phyloP scores from a whole-genome alignment of 2,329 filamentous ascomycete species.

The Monilinia fructicola region DNA sequence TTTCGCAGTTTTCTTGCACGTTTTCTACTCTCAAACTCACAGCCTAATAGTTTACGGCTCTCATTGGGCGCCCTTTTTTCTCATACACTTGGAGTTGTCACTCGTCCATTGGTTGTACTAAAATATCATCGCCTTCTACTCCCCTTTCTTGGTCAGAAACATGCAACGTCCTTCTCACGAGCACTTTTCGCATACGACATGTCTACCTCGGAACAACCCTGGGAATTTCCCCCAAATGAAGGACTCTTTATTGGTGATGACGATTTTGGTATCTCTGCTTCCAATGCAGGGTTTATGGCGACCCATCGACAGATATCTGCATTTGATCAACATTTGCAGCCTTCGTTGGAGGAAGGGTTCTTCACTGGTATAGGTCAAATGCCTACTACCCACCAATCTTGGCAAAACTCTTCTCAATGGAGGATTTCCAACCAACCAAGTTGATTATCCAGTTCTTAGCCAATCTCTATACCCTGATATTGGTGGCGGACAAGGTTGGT shows the following conservation, averaged over 20 bases:
- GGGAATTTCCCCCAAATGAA: not conserved
- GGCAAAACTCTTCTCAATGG: too few relatives aligned
- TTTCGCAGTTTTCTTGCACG: too few relatives aligned
- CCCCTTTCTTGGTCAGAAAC: not conserved
- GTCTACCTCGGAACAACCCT: not conserved
- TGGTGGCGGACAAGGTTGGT: not conserved
- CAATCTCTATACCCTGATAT: not conserved
- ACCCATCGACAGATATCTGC: not conserved
- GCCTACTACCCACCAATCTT: not conserved
- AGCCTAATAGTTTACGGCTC: too few relatives aligned
- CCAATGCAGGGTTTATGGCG: not conserved
- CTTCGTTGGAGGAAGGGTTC: too few relatives aligned
- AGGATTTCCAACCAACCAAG: not conserved
- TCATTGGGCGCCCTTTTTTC: conserved; percentile 7
- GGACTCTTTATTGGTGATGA: not conserved
- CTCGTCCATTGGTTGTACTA: not conserved
- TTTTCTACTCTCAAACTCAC: too few relatives aligned
- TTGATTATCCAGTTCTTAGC: not conserved
- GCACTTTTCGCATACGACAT: not conserved
- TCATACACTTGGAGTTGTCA: not conserved
- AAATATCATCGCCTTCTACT: not conserved
- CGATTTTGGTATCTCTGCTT: not conserved
- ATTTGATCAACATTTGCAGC: not conserved
- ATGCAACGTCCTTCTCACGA: not conserved
- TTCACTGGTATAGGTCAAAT: not conserved